Evolutionary conservation across 1,284 basidiomycete species (phyloP).

Genomic region (Volvariella surrecta): DNA sequence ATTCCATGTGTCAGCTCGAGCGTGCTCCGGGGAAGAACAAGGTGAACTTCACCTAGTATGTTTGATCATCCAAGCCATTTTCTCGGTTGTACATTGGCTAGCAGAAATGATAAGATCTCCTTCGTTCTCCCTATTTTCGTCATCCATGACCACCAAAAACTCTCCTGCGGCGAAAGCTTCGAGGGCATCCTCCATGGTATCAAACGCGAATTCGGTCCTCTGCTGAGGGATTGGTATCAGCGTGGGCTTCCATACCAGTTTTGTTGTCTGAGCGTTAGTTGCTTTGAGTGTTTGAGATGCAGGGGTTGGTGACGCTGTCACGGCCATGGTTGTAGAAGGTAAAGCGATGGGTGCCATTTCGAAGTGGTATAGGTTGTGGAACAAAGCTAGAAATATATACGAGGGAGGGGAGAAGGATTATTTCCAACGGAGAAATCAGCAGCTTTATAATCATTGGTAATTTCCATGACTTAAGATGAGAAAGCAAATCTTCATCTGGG

Average conservation of each 20-base stretch:
- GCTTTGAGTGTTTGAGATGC: conserved; percentile 13
- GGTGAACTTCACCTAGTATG: conserved; percentile 74
- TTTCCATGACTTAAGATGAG: too few relatives aligned
- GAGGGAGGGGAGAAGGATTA: too few relatives aligned
- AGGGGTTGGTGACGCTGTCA: conserved; percentile 7
- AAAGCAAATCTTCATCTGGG: too few relatives aligned
- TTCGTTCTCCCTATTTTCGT: conserved; percentile 90
- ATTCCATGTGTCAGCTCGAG: conserved; percentile 16
- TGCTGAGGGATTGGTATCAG: conserved; percentile 17
- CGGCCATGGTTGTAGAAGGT: conserved; percentile 8
- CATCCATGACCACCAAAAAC: conserved; percentile 94
- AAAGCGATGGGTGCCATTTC: conserved; percentile 16
- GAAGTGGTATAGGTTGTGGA: neutral
- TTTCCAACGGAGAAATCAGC: too few relatives aligned
- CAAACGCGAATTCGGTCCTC: conserved; percentile 42
- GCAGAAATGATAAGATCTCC: conserved; percentile 89
- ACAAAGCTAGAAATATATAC: too few relatives aligned
- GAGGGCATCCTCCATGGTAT: conserved; percentile 75
- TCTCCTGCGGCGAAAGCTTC: conserved; percentile 76
- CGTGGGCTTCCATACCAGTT: conserved; percentile 21
- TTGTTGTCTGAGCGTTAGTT: conserved; percentile 8
- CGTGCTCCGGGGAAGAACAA: conserved; percentile 5
- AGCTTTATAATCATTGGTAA: too few relatives aligned
- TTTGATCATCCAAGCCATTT: conserved; percentile 99
- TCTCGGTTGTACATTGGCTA: conserved; percentile 78